Evolutionary conservation across 805 yeast species (phyloP), one percentile per base, ranked within the genome.

Genomic region (Danielozyma ontarioensis): DNA sequence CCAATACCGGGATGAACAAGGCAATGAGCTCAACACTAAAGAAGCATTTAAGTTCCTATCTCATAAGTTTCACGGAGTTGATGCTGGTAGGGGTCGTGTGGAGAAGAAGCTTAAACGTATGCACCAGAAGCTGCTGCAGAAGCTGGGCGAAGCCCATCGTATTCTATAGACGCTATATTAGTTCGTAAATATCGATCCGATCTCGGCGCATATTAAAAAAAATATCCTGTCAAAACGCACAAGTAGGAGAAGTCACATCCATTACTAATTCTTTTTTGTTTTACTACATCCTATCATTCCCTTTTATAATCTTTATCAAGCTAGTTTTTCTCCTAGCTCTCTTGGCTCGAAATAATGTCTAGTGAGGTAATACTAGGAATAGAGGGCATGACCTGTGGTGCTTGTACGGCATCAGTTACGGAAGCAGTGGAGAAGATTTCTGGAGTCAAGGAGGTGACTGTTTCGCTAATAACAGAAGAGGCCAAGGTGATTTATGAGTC

Each of bases 1-100:
- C 3, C 69, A 65, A 17, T 83, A 85, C 53, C 69, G 64, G 13
- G 94, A 85, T 51, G 80, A 76, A 17, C 45, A 57, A 2, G 95
- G 95, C 1, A 62, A 72, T 21, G 62, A 64, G 14, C 55, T 87
- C 17, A 59, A 68, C 19, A 67, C 79, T 3, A 83, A 81, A 48
- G 80, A 80, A 39, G 95, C 95, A 1, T 86, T 74, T 63, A 85
- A 83, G 58, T 74, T 74, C 39, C 58, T 85, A 29, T 81, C 93
- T 3, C 89, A 82, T 41, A 75, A 78, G 42, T 86, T 84, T 54
- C 95, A 86, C 52, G 94, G 93, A 3, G 62, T 51, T 34, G 58
- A 51, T 3, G 55, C 60, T 5, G 44, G 46, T 7, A 50, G 37
- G n/a, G 35, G 35, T 17, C 35, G 35, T 13, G 21, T 25, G n/a